Percentiles rank a stretch among this genome's conserved stretches.
phyloP scores from a whole-genome alignment of 768 basidiomycete species.

The Lentinula raphanica region DNA sequence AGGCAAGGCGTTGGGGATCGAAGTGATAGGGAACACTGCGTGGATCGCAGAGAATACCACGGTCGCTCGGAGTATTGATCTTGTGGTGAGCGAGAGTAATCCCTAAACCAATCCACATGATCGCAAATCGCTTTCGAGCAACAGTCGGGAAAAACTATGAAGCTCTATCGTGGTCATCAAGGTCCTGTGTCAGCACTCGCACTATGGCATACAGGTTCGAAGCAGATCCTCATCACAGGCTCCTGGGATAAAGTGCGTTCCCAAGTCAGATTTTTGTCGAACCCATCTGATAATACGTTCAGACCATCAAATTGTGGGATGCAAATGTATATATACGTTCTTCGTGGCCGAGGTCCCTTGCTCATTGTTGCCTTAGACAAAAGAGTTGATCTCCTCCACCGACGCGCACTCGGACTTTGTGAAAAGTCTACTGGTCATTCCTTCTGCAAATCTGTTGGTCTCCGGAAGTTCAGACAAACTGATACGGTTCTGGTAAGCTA shows the following conservation, averaged over 20 bases:
- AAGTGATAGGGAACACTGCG: conserved; percentile 57
- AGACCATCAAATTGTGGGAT: conserved; percentile 90
- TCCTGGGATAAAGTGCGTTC: conserved; percentile 82
- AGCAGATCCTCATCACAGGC: conserved; percentile 68
- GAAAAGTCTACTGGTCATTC: conserved; percentile 74
- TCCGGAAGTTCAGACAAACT: conserved; percentile 91
- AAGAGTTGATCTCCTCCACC: conserved; percentile 62
- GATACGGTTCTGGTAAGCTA: conserved; percentile 74
- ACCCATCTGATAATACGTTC: background rate
- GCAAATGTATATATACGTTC: conserved; percentile 46
- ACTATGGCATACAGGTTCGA: conserved; percentile 34
- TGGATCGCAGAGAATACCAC: conserved; percentile 91
- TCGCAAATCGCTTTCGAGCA: background rate
- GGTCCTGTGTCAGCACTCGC: conserved; percentile 86
- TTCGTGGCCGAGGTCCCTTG: conserved; percentile 2
- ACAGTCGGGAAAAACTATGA: conserved; percentile 76
- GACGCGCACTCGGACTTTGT: conserved; percentile 87
- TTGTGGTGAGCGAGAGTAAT: conserved; percentile 58
- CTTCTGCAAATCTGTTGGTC: conserved; percentile 59
- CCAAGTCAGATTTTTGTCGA: background rate
- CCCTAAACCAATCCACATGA: background rate
- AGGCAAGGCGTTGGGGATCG: conserved; percentile 70
- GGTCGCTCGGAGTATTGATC: conserved; percentile 63
- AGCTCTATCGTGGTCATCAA: conserved; percentile 76
- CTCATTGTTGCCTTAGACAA: conserved; percentile 47